Base-by-base conservation (phyloP, 129 eudicot genomes). In the Ambrosia trifida region DNA sequence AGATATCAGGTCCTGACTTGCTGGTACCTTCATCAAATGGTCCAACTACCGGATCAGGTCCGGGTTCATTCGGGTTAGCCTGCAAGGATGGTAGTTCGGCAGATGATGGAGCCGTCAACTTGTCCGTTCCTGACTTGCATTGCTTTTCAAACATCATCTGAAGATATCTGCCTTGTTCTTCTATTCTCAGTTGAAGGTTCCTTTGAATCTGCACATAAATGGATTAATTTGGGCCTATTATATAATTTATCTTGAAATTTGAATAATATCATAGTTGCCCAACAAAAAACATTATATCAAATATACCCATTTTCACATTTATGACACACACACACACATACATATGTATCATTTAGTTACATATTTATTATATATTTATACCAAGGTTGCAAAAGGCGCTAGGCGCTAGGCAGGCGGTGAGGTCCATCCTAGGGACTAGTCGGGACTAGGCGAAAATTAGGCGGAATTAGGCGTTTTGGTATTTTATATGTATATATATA, bases 121-220 rank as follows among this genome's bases (percentile, higher is more conserved):
- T 77, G 36, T 89, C 85, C 2, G 11, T 51, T 47, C 89, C 96
- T 11, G 94, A 77, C 58, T 91, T 89, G 79, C 78, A 85, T 87
- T 93, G 98, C 79, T 83, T 87, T 80, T 93, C 98, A 57, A 89
- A 85, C 96, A 93, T 93, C 98, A 76, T 83, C 75, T 89, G 96
- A 16, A 93, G 88, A 69, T 83, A 85, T 78, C 83, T 80, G 24
- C 98, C 98, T 80, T 93, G 98, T 80, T 93, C 98, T 83, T 93
- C 98, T 52, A 93, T 89, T 32, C 91, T 82, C 75, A 89, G 84
- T 73, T 93, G 98, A 71, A 93, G 72, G 72, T 83, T 93, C 79
- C 98, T 89, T 80, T 93, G 98, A 46, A 87, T 93, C 96, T 89
- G 87, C 76, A 80, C 32, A 66, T 63, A 44, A 51, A 49, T 49